phyloP scores from a whole-genome alignment of 257 asterid species.

The Ehretia macrophylla region DNA sequence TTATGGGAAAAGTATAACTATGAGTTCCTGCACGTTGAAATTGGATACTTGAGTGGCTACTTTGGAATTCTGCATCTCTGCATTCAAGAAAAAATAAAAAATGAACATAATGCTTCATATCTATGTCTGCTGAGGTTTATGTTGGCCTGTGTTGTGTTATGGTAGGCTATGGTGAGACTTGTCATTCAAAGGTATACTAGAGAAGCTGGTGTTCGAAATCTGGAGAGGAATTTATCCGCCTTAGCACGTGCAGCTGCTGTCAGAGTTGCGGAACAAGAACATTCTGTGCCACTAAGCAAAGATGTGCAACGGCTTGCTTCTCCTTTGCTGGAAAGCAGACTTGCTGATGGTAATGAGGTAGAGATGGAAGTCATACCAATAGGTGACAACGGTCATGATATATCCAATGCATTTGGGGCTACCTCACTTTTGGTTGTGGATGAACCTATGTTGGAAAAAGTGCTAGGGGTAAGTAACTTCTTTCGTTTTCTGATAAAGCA shows the following conservation, averaged over 20 bases:
- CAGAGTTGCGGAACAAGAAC: constrained; percentile 82
- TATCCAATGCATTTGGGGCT: constrained; percentile 64
- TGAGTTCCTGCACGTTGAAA: no score
- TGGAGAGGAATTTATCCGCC: constrained; percentile 96
- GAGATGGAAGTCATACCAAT: constrained; percentile 98
- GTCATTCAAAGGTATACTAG: constrained; percentile 92
- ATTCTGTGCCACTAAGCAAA: constrained; percentile 73
- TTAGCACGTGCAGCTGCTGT: constrained; percentile 99
- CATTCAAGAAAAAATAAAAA: no score
- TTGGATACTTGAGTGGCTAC: no score
- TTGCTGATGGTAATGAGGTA: constrained; percentile 89
- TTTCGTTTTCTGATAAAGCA: constrained; percentile 8
- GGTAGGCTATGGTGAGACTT: constrained; percentile 79
- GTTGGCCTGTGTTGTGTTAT: constrained; percentile 11
- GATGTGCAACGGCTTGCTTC: constrained; percentile 85
- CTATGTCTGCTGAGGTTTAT: neutral
- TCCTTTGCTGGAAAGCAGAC: constrained; percentile 72
- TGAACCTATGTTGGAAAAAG: constrained; percentile 94
- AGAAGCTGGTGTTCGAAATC: constrained; percentile 97
- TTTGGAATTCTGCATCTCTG: no score
- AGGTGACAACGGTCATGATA: constrained; percentile 74
- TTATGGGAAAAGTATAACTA: neutral
- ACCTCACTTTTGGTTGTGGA: constrained; percentile 72
- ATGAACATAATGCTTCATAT: no score
- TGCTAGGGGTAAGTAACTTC: constrained; percentile 80